Evolutionary conservation across 768 basidiomycete genomes (phyloP), one percentile per base, ranked within the genome.

Genomic region (Termitomyces sp.): DNA sequence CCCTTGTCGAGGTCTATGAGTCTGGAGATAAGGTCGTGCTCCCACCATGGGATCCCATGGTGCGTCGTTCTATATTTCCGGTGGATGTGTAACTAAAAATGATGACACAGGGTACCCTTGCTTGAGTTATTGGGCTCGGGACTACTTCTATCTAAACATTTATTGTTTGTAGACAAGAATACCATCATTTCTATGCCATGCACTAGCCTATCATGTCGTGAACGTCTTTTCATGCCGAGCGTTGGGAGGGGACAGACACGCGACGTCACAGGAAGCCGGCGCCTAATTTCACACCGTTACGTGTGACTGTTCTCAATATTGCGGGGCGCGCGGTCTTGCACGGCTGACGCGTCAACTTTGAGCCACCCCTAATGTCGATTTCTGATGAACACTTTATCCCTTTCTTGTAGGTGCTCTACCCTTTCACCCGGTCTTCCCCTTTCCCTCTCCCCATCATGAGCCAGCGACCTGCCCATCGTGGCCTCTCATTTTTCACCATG

Each of bases 41-140:
- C n/a, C 86, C 91, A 2, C 80, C 89, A 33, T 98, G 94, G 94
- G 95, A 98, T 69, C 91, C 91, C 3, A 88, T 93, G 89, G 91
- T 86, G 55, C 44, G 79, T 68, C 14, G 0, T 0, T 30, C 9
- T 10, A 35, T 50, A 3, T 31, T 15, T 54, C 19, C 46, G 21
- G n/a, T 12, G 38, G 52, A 14, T 10, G 6, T n/a, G 17, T 17
- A 33, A 19, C 35, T 48, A 23, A 55, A 3, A 21, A 7, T 23
- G 23, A 26, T 43, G 14, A 42, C 9, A 26, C n/a, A 50, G 55
- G 48, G 46, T 35, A n/a, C 50, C 11, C 48, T 52, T 31, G 50
- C 48, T 11, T 46, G 50, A 52, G 14, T 23, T 37, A 17, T 37
- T 28, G 35, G 35, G 10, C 42, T 26, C 1, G 3, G 30, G 28